Base-by-base conservation (phyloP, 345 rosid species). In the Brassica incana region DNA sequence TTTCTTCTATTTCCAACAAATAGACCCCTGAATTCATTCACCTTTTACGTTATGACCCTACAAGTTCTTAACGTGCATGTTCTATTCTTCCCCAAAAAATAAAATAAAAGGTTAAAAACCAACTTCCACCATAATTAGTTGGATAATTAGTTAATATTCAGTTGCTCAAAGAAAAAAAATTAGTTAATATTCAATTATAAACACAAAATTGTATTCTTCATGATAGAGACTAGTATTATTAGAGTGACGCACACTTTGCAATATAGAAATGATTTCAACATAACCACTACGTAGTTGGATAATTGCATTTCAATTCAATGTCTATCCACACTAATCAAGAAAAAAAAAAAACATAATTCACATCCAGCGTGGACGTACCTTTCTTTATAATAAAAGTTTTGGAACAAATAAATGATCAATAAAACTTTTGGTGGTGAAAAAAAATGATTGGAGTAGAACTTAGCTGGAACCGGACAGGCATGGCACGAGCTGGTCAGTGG, bases 111-210 rank as follows among this genome's bases (percentile, higher is more conserved):
- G 18, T 18, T 18, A 18, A 18, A 18, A 18, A 75, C 76, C 63
- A 69, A 80, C 79, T 74, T 74, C 79, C 83, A 80, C 67, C 67
- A 52, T 25, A 36, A 74, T n/a, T 16, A 3, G 69, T 69, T 75
- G 67, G 75, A 75, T 75, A 18, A 18, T 18, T 18, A 18, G 18
- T 18, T 18, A 18, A 18, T 18, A 18, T 18, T 18, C 18, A 18
- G 18, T 18, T 18, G 18, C 18, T 18, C 18, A 18, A 0, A 18
- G 18, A 18, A 18, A 18, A 18, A 18, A 18, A 74, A 79, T 62
- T 62, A 32, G 69, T 79, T 67, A 43, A 36, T 67, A 67, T 61
- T 50, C 18, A 68, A 30, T 9, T 9, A 72, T 30, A 8, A 4
- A 30, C 6, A 54, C 23, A 15, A 52, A 15, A 43, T 79, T 74